phyloP scores from a whole-genome alignment of 352 stramenopile genomes.

The Globisporangium canariense region DNA sequence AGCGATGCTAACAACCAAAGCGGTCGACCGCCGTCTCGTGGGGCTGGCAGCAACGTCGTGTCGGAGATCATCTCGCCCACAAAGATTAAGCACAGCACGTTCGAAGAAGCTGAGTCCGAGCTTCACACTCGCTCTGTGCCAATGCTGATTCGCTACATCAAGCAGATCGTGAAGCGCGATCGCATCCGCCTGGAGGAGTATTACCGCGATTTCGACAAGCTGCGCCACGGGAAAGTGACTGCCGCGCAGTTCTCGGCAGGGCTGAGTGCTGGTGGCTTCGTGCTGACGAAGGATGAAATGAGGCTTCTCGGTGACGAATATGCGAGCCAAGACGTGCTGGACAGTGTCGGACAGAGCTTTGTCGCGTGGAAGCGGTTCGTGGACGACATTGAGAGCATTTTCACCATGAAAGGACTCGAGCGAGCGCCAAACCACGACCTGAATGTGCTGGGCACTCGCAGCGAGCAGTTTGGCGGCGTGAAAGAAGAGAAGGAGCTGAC shows the following conservation, averaged over 20 bases:
- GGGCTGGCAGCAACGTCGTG: constrained; percentile 24
- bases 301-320: constrained; percentile 53
- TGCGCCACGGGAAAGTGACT: constrained; percentile 77
- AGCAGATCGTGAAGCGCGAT: constrained; percentile 76
- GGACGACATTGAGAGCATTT: constrained; percentile 78
- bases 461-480: constrained; percentile 57
- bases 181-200: constrained; percentile 81
- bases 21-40: constrained; percentile 35
- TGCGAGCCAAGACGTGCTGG: constrained; percentile 40
- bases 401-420: constrained; percentile 75
- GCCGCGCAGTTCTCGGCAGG: constrained; percentile 58
- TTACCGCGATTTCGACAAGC: constrained; percentile 82
- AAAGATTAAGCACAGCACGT: constrained; percentile 34
- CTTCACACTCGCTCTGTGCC: constrained; percentile 43
- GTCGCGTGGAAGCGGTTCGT: constrained; percentile 78
- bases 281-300: constrained; percentile 60
- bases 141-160: constrained; percentile 79
- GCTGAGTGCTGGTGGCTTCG: constrained; percentile 49
- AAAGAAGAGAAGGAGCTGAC: constrained; percentile 52
- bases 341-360: constrained; percentile 55
- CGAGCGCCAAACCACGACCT: constrained; percentile 58
- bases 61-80: constrained; percentile 61
- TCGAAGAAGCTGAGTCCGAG: constrained; percentile 31
- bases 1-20: constrained; percentile 29
- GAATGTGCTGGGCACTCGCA: constrained; percentile 35